These are phyloP conservation scores for Ilex aquifolium DNA, from an alignment of 257 asterid species.

Conservation along the genomic window DNA sequence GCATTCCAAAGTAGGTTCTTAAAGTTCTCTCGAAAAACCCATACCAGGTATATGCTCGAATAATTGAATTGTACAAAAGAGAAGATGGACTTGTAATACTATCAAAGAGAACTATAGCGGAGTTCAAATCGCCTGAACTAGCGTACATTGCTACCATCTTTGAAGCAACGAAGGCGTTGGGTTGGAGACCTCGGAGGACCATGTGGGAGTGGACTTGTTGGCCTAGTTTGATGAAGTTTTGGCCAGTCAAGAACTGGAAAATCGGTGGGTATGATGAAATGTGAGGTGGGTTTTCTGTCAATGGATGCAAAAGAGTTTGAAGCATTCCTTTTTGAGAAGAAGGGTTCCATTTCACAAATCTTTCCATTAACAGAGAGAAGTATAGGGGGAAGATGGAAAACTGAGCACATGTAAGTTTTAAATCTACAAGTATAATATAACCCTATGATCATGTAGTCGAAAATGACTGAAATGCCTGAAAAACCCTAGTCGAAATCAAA, in stretches of 20 bases:
- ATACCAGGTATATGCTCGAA: conserved; percentile 60
- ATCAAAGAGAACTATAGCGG: conserved; percentile 49
- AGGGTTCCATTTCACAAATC: conserved; percentile 7
- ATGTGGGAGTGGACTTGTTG: conserved; percentile 71
- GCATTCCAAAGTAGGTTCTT: conserved; percentile 33
- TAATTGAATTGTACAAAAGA: conserved; percentile 61
- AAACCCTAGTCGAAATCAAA: too few relatives aligned
- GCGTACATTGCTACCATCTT: conserved; percentile 97
- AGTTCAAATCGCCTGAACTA: conserved; percentile 66
- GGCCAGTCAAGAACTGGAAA: conserved; percentile 60
- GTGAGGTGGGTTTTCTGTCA: conserved; percentile 26
- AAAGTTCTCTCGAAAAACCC: conserved; percentile 29
- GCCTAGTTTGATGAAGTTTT: conserved; percentile 51
- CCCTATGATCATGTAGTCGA: too few relatives aligned
- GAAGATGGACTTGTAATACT: conserved; percentile 30
- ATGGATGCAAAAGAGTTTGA: conserved; percentile 37
- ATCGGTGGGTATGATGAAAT: conserved; percentile 47
- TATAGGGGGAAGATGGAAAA: too few relatives aligned
- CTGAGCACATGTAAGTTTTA: too few relatives aligned
- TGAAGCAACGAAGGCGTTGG: conserved; percentile 49
- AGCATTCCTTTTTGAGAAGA: conserved; percentile 25
- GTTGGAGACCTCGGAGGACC: conserved; percentile 46
- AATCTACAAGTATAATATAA: too few relatives aligned
- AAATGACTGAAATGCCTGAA: too few relatives aligned
- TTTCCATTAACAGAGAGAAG: too few relatives aligned